These are phyloP conservation scores for Populus hybrid DNA, from an alignment of 441 rosid species.

Conservation along the genomic window DNA sequence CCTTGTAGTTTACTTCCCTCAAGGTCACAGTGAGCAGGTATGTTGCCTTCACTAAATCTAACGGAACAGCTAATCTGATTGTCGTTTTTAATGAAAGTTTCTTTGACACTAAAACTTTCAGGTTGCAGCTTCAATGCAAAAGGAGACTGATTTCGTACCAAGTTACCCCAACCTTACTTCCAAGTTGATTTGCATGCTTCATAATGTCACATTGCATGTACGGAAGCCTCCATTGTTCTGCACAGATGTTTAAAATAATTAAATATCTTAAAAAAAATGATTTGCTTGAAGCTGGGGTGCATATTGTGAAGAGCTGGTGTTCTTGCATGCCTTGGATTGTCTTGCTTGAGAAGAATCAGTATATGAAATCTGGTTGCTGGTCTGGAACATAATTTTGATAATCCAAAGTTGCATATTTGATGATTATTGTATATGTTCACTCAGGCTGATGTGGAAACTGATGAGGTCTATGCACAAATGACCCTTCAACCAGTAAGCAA, in stretches of 20 bases:
- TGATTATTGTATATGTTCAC: conserved; percentile 21
- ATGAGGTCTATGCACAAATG: conserved; percentile 98
- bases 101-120: conserved; percentile 27
- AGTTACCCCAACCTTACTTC: conserved; percentile 93
- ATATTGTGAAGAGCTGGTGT: too few relatives aligned
- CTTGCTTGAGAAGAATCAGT: too few relatives aligned
- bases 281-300: neutral
- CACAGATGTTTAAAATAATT: neutral
- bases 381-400: neutral
- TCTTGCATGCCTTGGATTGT: too few relatives aligned
- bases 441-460: conserved; percentile 91
- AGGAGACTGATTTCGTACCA: conserved; percentile 80
- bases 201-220: conserved; percentile 88
- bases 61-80: conserved; percentile 17
- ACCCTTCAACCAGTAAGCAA: conserved; percentile 88
- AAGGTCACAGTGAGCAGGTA: conserved; percentile 99
- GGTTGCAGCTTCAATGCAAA: conserved; percentile 98
- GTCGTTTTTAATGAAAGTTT: conserved; percentile 18
- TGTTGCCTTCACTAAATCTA: conserved; percentile 22
- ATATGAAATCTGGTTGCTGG: too few relatives aligned
- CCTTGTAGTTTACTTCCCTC: conserved; percentile 97
- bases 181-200: conserved; percentile 90
- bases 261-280: neutral
- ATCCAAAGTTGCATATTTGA: conserved; percentile 8
- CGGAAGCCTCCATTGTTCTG: conserved; percentile 16